phyloP scores from a whole-genome alignment of 768 basidiomycete genomes.

The Mrakia hoshinonis region DNA sequence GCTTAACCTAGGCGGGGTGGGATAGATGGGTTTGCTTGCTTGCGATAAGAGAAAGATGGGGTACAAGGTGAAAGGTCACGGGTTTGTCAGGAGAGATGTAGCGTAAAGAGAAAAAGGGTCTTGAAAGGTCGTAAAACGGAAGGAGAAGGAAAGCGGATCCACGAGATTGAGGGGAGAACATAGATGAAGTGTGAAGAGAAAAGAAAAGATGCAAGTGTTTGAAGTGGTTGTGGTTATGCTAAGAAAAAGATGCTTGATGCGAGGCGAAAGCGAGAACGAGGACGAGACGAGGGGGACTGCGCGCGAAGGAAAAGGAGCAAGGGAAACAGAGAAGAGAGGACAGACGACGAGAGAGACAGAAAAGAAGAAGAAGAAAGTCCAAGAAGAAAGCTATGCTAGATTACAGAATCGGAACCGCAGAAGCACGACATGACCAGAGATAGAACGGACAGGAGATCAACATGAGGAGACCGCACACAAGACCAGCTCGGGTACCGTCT shows the following conservation, averaged over 20 bases:
- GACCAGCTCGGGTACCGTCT: neutral
- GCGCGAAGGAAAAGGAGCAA: neutral
- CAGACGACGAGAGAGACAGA: neutral
- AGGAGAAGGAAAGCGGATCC: neutral
- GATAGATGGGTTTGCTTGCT: too few species aligned
- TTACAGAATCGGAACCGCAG: neutral
- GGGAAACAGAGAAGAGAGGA: neutral
- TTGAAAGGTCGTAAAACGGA: too few species aligned
- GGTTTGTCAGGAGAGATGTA: too few species aligned
- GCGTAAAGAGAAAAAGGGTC: too few species aligned
- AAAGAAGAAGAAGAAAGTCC: neutral
- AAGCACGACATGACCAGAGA: neutral
- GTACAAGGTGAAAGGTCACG: too few species aligned
- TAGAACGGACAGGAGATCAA: neutral
- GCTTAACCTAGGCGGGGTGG: too few species aligned
- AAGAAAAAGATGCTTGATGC: neutral
- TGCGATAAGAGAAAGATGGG: too few species aligned
- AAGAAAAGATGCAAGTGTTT: neutral
- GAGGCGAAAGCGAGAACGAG: neutral
- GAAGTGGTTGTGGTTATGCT: too few species aligned
- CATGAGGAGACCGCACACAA: too few species aligned
- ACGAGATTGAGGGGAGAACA: neutral
- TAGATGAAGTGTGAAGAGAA: neutral
- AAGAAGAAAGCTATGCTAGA: neutral
- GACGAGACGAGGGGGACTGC: neutral